Conservation (phyloP, 2,329 filamentous ascomycete species). For the Davidsoniella australis region DNA sequence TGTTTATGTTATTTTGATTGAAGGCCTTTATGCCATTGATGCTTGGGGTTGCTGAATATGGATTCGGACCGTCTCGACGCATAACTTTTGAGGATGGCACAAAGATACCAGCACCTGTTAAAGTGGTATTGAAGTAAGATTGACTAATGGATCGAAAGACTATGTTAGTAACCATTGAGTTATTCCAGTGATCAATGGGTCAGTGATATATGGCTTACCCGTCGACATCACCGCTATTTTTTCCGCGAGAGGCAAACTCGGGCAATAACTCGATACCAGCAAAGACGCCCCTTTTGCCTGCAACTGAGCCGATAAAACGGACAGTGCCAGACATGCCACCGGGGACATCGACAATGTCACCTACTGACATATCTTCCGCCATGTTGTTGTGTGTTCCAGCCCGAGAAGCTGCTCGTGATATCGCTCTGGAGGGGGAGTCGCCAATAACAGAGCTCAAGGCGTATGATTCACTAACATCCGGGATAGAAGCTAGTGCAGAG, state of each 20-base stretch:
- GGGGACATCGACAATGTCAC: constrained; percentile 78
- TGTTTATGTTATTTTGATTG: constrained; percentile 40
- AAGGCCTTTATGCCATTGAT: constrained; percentile 35
- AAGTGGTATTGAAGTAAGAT: constrained; percentile 65
- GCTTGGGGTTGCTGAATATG: constrained; percentile 48
- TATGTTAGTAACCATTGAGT: constrained; percentile 10
- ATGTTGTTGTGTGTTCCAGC: constrained; percentile 19
- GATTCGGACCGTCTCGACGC: constrained; percentile 43
- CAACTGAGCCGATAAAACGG: constrained; percentile 73
- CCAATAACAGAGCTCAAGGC: constrained; percentile 31
- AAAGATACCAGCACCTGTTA: constrained; percentile 80
- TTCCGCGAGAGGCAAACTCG: constrained; percentile 68
- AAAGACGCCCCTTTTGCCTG: constrained; percentile 80
- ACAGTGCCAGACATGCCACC: constrained; percentile 83
- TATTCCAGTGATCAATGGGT: background rate
- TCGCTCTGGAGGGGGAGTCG: constrained; percentile 16
- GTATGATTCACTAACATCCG: constrained; percentile 49
- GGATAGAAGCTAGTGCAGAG: constrained; percentile 44
- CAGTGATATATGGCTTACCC: constrained; percentile 40
- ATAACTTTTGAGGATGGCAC: constrained; percentile 68
- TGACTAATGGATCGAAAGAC: constrained; percentile 24
- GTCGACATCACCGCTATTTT: constrained; percentile 93
- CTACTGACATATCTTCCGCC: constrained; percentile 43
- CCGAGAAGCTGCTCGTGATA: background rate
- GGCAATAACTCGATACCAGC: constrained; percentile 76